Conservation (phyloP, 192 early-diverging fungal species). For the Linnemannia zychae region DNA sequence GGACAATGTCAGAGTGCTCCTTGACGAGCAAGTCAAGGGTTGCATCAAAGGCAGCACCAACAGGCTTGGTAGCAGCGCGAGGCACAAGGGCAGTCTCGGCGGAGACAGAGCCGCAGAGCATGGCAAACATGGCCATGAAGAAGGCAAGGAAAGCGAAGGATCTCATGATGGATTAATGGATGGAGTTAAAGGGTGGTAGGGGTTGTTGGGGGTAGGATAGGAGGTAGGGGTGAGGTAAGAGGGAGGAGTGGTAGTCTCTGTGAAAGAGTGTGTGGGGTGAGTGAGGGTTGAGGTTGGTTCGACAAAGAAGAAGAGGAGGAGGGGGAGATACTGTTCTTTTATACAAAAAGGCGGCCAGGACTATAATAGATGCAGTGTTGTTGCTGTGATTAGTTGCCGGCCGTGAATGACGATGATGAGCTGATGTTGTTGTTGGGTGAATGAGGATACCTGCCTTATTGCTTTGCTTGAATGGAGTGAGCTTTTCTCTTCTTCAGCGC, state of each 20-base stretch:
- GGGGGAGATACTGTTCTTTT: background rate
- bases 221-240: background rate
- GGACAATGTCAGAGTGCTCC: constrained; percentile 24
- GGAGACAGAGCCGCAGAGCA: constrained; percentile 31
- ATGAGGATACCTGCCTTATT: background rate
- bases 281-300: constrained; percentile 6
- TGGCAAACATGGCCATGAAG: constrained; percentile 34
- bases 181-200: background rate
- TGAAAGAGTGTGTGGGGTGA: constrained; percentile 9
- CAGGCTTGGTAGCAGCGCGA: background rate
- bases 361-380: background rate
- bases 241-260: constrained; percentile 6
- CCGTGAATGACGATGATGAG: background rate
- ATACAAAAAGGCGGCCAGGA: background rate
- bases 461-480: background rate
- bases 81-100: constrained; percentile 20
- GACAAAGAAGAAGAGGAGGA: background rate
- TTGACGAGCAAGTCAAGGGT: constrained; percentile 31
- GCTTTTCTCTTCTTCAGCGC: background rate
- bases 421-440: background rate
- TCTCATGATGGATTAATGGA: constrained; percentile 8
- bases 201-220: background rate
- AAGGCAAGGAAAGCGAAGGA: constrained; percentile 20
- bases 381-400: background rate
- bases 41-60: constrained; percentile 21